Conservation (phyloP, 208 protist species). For the Chromosphaera perkinsii region DNA sequence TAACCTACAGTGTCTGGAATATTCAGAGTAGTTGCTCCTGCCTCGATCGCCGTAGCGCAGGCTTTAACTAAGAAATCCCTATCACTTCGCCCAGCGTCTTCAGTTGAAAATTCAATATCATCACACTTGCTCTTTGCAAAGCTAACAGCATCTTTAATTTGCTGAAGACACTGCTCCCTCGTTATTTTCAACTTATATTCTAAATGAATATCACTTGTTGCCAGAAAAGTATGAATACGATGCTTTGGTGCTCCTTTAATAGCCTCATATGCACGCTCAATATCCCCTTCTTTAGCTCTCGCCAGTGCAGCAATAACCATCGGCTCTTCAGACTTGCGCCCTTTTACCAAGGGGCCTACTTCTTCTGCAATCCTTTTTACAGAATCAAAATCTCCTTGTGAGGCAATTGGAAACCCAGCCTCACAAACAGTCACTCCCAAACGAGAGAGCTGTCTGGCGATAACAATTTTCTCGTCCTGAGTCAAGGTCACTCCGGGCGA, state of each 20-base stretch:
- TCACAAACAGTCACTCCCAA: conserved; percentile 61
- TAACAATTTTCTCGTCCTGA: conserved; percentile 50
- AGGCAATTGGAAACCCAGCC: conserved; percentile 60
- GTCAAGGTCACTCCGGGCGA: conserved; percentile 55
- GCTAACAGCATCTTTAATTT: conserved; percentile 34
- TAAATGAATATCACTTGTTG: conserved; percentile 60
- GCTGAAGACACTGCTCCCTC: conserved; percentile 44
- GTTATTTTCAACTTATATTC: conserved; percentile 57
- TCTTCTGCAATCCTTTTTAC: conserved; percentile 44
- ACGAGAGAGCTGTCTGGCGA: conserved; percentile 47
- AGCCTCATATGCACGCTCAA: conserved; percentile 49
- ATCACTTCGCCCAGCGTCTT: conserved; percentile 58
- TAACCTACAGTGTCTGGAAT: conserved; percentile 64
- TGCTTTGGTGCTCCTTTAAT: conserved; percentile 46
- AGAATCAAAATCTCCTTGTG: conserved; percentile 56
- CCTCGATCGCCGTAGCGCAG: conserved; percentile 47
- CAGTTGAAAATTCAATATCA: conserved; percentile 58
- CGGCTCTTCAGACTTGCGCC: conserved; percentile 30
- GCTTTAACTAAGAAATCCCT: conserved; percentile 49
- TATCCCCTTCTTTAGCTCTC: conserved; percentile 49
- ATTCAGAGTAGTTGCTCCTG: conserved; percentile 60
- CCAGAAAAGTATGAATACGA: conserved; percentile 65
- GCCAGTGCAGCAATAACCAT: conserved; percentile 59
- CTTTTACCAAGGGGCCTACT: conserved; percentile 44
- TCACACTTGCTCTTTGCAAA: conserved; percentile 37